A percentile compares a stretch with the other conserved stretches of the same genome.
Conservation (phyloP, 2,329 filamentous ascomycete genomes). For the Alternaria dauci region DNA sequence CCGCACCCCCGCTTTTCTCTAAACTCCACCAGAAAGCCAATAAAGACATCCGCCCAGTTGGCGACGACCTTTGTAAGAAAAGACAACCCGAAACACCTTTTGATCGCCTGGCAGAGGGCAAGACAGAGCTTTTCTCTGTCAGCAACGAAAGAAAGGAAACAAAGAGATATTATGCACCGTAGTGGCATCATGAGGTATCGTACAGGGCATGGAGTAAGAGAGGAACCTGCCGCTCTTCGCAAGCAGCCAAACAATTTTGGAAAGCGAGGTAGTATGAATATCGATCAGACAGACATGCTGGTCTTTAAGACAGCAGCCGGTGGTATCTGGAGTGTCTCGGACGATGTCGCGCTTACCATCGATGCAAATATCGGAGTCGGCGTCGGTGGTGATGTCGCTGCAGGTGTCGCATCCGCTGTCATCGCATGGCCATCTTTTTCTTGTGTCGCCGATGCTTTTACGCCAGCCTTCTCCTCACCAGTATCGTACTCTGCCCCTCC, state of each 20-base stretch:
- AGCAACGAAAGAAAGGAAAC: neutral
- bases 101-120: neutral
- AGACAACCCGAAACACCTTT: neutral
- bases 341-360: neutral
- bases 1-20: neutral
- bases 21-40: neutral
- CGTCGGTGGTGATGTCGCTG: neutral
- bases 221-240: neutral
- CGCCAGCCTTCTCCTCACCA: neutral
- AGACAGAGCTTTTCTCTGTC: neutral
- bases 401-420: neutral
- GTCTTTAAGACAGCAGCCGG: slow-evolving; percentile 7
- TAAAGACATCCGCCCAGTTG: neutral
- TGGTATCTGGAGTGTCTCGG: neutral
- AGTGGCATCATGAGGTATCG: neutral
- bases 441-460: neutral
- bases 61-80: neutral
- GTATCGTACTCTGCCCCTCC: slow-evolving; percentile 5
- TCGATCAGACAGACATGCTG: neutral
- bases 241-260: neutral
- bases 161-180: neutral
- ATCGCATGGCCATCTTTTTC: neutral
- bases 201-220: neutral
- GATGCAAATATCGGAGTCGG: neutral
- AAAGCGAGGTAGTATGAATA: neutral